Percentiles rank a stretch among this genome's conserved stretches.
These are phyloP conservation scores for Botrytis fragariae DNA, from an alignment of 2,329 filamentous ascomycete species.

Conservation along the genomic window DNA sequence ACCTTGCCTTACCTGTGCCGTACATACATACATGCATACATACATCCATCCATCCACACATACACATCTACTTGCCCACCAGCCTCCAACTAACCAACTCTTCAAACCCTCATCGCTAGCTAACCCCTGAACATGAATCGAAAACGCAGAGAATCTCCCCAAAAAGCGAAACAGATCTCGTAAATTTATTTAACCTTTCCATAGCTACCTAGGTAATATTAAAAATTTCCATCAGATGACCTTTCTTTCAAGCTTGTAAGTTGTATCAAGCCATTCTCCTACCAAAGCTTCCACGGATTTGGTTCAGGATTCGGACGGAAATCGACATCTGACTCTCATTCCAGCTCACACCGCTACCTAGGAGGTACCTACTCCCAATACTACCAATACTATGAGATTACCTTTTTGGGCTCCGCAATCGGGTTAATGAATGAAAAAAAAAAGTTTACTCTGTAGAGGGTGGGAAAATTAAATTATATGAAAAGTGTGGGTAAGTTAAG, in stretches of 20 bases:
- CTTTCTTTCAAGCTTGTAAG: not conserved
- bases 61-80: not conserved
- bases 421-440: not conserved
- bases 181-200: not conserved
- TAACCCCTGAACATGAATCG: not conserved
- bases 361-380: not conserved
- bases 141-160: not conserved
- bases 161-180: not conserved
- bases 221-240: constrained; percentile 4
- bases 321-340: not conserved
- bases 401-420: not conserved
- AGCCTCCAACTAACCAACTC: not conserved
- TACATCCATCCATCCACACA: not conserved
- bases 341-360: constrained; percentile 7
- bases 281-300: constrained; percentile 3
- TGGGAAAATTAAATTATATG: not conserved
- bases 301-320: not conserved
- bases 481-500: not conserved
- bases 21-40: not conserved
- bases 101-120: not conserved
- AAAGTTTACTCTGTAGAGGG: not conserved
- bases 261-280: not conserved
- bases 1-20: not conserved
- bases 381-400: not conserved
- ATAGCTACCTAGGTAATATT: not conserved